phyloP scores from a whole-genome alignment of 2,329 filamentous ascomycete genomes.

The Fusarium sp. region DNA sequence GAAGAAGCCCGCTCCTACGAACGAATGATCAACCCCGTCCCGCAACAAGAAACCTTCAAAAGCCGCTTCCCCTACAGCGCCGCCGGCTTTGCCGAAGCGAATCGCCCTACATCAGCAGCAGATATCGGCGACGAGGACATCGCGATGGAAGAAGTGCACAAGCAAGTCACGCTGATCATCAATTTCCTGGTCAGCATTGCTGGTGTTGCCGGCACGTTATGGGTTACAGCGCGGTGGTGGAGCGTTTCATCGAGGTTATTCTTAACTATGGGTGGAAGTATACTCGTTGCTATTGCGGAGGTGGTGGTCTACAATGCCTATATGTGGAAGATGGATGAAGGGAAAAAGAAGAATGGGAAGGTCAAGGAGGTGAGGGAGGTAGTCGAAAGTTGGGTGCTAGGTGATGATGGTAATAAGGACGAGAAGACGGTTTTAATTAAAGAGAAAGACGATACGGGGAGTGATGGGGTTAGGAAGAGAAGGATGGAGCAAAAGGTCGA shows the following conservation, averaged over 20 bases:
- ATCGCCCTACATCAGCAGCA: conserved; percentile 60
- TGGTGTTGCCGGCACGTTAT: conserved; percentile 81
- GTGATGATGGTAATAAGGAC: conserved; percentile 52
- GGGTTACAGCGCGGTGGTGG: conserved; percentile 84
- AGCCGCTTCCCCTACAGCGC: conserved; percentile 70
- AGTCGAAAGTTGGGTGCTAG: conserved; percentile 78
- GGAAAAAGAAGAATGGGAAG: conserved; percentile 72
- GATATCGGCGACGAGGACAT: conserved; percentile 73
- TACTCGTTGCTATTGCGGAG: conserved; percentile 79
- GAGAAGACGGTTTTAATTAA: conserved; percentile 46
- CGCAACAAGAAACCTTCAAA: conserved; percentile 68
- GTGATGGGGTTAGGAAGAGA: conserved; percentile 48
- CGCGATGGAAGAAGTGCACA: conserved; percentile 79
- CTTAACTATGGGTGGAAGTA: conserved; percentile 76
- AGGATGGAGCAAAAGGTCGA: conserved; percentile 28
- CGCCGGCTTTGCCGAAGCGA: conserved; percentile 68
- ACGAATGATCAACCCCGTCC: conserved; percentile 77
- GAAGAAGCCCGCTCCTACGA: conserved; percentile 87
- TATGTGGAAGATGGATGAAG: conserved; percentile 76
- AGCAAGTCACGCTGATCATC: conserved; percentile 86
- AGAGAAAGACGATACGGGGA: conserved; percentile 36
- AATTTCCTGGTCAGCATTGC: conserved; percentile 91
- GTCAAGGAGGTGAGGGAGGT: conserved; percentile 76
- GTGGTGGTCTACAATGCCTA: conserved; percentile 83
- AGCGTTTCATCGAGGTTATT: conserved; percentile 77